A percentile compares a stretch with the other conserved stretches of the same genome.
phyloP scores from a whole-genome alignment of 2,329 filamentous ascomycete genomes.

The Fusarium coicis region DNA sequence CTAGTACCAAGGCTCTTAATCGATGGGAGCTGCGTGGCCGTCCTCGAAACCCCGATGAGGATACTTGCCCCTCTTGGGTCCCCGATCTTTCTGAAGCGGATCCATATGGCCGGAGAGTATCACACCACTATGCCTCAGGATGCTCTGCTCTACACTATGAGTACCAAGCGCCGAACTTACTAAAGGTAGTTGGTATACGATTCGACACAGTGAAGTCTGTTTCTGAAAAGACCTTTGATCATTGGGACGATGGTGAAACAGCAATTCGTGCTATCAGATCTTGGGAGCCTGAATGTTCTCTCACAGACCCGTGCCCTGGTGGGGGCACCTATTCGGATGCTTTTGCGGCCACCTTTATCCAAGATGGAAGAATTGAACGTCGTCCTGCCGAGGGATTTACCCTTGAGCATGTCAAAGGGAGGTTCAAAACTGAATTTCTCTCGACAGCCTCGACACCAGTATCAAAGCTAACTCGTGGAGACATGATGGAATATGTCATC shows the following conservation, averaged over 20 bases:
- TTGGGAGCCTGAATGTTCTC: not conserved
- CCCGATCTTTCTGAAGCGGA: not conserved
- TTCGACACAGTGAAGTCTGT: not conserved
- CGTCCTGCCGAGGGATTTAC: not conserved
- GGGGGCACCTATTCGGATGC: not conserved
- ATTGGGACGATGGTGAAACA: not conserved
- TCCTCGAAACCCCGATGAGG: not conserved
- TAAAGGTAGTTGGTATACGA: not conserved
- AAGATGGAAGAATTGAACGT: not conserved
- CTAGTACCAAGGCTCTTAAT: not conserved
- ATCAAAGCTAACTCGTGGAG: not conserved
- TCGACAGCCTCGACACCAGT: not conserved
- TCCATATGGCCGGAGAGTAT: not conserved
- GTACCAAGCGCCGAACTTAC: not conserved
- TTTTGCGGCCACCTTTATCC: not conserved
- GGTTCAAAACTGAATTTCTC: not conserved
- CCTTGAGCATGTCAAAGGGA: not conserved
- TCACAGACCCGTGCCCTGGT: not conserved
- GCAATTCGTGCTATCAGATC: fast-evolving
- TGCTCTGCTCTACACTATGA: not conserved
- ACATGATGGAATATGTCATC: not conserved
- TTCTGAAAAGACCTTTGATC: not conserved
- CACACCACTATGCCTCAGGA: fast-evolving
- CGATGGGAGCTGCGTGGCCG: not conserved
- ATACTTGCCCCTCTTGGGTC: not conserved